Evolutionary conservation across 768 basidiomycete genomes (phyloP).

Genomic region (Lactifluus rugatus): DNA sequence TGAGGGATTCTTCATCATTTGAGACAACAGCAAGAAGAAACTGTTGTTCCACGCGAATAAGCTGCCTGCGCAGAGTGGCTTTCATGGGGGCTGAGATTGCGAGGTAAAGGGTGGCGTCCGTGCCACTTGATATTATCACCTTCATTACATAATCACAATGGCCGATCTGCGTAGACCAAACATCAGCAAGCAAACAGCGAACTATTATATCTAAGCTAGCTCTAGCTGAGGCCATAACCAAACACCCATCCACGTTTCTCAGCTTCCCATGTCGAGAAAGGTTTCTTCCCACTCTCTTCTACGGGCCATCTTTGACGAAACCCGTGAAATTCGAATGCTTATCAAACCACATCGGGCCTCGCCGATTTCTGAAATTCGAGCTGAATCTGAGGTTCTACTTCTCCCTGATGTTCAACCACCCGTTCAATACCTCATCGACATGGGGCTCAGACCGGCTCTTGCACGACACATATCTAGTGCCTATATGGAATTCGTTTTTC

Average conservation of each 20-base stretch:
- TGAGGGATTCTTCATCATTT: neutral
- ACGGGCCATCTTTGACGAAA: neutral
- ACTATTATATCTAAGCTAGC: neutral
- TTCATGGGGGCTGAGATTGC: neutral
- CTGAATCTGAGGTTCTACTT: neutral
- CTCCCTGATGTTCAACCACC: neutral
- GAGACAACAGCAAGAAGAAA: neutral
- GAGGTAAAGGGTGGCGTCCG: neutral
- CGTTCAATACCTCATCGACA: neutral
- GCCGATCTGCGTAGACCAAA: neutral
- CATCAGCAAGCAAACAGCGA: neutral
- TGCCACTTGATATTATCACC: neutral
- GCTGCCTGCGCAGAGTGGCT: neutral
- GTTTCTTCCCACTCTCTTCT: neutral
- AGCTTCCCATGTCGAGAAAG: neutral
- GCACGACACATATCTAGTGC: neutral
- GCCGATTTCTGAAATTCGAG: neutral
- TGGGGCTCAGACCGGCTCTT: neutral
- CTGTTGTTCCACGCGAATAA: neutral
- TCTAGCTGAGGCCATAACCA: too few species aligned
- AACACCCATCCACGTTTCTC: too few species aligned
- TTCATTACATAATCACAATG: conserved; percentile 12
- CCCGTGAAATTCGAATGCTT: neutral
- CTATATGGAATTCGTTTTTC: neutral
- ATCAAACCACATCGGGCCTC: rapidly evolving